Conservation (phyloP, 768 basidiomycete genomes). For the Lentinula edodes region DNA sequence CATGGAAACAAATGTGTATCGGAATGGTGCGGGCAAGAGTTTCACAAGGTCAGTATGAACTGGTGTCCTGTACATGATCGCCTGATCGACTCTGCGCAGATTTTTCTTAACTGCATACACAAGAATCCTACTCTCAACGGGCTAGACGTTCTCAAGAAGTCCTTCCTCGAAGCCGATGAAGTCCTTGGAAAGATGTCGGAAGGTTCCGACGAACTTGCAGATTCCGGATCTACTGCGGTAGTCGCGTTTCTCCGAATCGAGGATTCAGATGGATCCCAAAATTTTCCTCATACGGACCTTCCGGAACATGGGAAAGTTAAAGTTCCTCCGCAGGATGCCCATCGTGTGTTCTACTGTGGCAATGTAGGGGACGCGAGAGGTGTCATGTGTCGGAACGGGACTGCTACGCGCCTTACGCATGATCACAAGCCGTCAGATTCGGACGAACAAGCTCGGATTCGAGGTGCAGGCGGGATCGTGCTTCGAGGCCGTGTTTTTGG, state of each 20-base stretch:
- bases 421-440: constrained; percentile 78
- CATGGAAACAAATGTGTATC: constrained; percentile 79
- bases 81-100: neutral
- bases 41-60: constrained; percentile 48
- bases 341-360: constrained; percentile 66
- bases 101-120: constrained; percentile 37
- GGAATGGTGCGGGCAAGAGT: constrained; percentile 79
- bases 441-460: constrained; percentile 75
- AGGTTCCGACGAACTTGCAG: constrained; percentile 84
- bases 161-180: constrained; percentile 90
- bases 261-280: constrained; percentile 67
- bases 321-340: constrained; percentile 29
- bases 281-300: constrained; percentile 45
- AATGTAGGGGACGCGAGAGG: constrained; percentile 77
- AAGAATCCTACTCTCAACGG: constrained; percentile 53
- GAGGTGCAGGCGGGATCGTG: constrained; percentile 76
- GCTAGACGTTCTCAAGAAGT: constrained; percentile 86
- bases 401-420: constrained; percentile 68
- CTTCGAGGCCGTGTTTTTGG: constrained; percentile 82
- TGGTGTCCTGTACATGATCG: neutral
- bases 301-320: constrained; percentile 22
- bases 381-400: constrained; percentile 65
- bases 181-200: constrained; percentile 79
- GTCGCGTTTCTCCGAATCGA: constrained; percentile 93
- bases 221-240: constrained; percentile 96